Conservation (phyloP, 1,284 basidiomycete genomes). For the Pisolithus thermaeus region DNA sequence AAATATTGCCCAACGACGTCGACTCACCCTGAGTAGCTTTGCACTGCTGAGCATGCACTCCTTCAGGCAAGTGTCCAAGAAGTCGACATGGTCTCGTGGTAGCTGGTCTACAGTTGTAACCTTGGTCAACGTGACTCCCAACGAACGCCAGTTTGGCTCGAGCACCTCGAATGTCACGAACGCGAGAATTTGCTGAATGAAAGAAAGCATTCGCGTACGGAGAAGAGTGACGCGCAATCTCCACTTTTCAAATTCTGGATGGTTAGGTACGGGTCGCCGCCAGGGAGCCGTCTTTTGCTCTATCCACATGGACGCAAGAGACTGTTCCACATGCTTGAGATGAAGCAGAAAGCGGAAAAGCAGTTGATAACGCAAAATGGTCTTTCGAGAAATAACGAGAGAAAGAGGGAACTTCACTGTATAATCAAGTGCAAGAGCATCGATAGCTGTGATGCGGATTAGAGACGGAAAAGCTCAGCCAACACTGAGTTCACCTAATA, state of each 20-base stretch:
- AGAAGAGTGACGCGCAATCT: conserved; percentile 78
- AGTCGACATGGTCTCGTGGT: conserved; percentile 87
- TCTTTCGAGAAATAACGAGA: conserved; percentile 91
- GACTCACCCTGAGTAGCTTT: conserved; percentile 73
- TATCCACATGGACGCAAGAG: conserved; percentile 84
- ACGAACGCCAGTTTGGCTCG: conserved; percentile 84
- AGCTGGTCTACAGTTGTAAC: conserved; percentile 94
- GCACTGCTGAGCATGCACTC: conserved; percentile 94
- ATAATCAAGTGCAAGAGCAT: conserved; percentile 87
- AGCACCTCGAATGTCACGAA: conserved; percentile 91
- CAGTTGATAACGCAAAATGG: conserved; percentile 85
- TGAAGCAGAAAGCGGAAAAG: conserved; percentile 85
- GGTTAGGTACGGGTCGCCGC: conserved; percentile 47
- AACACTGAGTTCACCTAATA: conserved; percentile 43
- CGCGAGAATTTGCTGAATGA: conserved; percentile 87
- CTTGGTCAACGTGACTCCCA: conserved; percentile 76
- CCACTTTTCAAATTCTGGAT: conserved; percentile 79
- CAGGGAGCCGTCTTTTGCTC: conserved; percentile 81
- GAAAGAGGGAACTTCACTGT: conserved; percentile 91
- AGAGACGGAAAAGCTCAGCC: neutral
- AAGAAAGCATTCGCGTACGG: conserved; percentile 86
- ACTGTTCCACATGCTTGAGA: conserved; percentile 80
- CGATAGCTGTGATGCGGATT: conserved; percentile 57
- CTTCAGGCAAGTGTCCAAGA: conserved; percentile 91
- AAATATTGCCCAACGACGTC: neutral